Base-by-base conservation (phyloP, 1,139 yeast species). In the Suhomyces coccinellae region DNA sequence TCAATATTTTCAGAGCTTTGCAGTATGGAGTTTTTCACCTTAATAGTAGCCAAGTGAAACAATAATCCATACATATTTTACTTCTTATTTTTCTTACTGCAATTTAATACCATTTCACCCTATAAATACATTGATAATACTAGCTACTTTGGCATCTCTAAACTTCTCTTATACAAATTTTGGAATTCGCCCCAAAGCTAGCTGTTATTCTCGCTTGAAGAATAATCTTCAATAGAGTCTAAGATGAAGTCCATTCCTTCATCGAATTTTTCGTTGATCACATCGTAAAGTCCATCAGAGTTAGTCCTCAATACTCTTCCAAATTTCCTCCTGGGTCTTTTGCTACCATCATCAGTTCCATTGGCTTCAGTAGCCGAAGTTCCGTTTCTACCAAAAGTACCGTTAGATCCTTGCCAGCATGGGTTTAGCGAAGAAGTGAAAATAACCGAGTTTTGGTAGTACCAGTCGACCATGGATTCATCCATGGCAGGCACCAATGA, bases 381-480 rank as follows among this genome's bases (percentile, higher is more conserved):
- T 7, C 57, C 54, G 16, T 46, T 48, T 35, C 56, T 52, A 24
- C 54, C 57, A 20, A 50, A 47, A 2, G 53, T 46, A 1, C 60
- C 62, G 15, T 58, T 58, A 2, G 70, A 62, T 14, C 72, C 75
- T 22, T 79, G 85, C 96, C 96, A 90, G 54, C 95, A 85, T 4
- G 86, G 73, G 60, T 91, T 95, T 49, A 76, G 77, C 44, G 75
- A 71, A 46, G 90, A 79, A 7, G 97, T 81, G 62, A 91, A 90
- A 1, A 93, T 79, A 24, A 91, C 79, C 1, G 97, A 88, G 55
- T 88, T 87, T 52, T 84, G 84, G 67, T 84, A 90, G 63, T 83
- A 93, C 97, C 98, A 91, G 57, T 90, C 97, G 15, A 87, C 80
- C 71, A 87, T 78, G 26, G 87, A 80, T 63, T 93, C 98, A 63